Percentiles rank a stretch among this genome's conserved stretches.
Conservation (phyloP, 805 yeast species). For the Groenewaldozyma salmanticensis region DNA sequence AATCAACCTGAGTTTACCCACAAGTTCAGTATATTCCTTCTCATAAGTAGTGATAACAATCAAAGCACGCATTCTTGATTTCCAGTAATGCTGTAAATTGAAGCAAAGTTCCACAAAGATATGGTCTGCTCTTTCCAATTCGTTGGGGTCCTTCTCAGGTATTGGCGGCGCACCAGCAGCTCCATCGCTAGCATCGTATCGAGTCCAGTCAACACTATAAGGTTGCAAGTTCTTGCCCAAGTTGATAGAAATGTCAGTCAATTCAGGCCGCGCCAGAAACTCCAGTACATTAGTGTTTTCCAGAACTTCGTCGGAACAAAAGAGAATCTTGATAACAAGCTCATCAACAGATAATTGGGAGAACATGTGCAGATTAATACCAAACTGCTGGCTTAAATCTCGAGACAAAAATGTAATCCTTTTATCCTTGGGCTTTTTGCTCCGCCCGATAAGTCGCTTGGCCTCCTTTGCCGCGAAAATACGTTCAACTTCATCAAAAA, state of each 20-base stretch:
- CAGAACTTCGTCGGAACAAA: constrained; percentile 65
- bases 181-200: constrained; percentile 23
- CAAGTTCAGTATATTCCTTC: constrained; percentile 67
- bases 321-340: constrained; percentile 59
- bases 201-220: constrained; percentile 64
- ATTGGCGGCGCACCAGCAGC: constrained; percentile 12
- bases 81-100: constrained; percentile 85
- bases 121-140: constrained; percentile 80
- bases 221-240: constrained; percentile 68
- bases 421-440: constrained; percentile 37
- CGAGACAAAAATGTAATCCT: constrained; percentile 66
- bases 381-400: constrained; percentile 89
- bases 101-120: constrained; percentile 73
- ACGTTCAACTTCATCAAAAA: constrained; percentile 72
- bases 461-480: constrained; percentile 77
- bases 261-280: constrained; percentile 65
- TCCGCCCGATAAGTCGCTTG: constrained; percentile 35
- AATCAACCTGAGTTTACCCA: constrained; percentile 53
- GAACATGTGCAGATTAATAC: constrained; percentile 80
- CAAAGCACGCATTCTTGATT: constrained; percentile 78
- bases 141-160: constrained; percentile 64
- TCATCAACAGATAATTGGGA: constrained; percentile 51
- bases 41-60: constrained; percentile 60
- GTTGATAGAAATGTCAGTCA: constrained; percentile 65
- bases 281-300: constrained; percentile 69